Percentiles rank a stretch among this genome's conserved stretches.
Conservation (phyloP, 2,329 filamentous ascomycete species). For the Chalaropsis ovoidea region DNA sequence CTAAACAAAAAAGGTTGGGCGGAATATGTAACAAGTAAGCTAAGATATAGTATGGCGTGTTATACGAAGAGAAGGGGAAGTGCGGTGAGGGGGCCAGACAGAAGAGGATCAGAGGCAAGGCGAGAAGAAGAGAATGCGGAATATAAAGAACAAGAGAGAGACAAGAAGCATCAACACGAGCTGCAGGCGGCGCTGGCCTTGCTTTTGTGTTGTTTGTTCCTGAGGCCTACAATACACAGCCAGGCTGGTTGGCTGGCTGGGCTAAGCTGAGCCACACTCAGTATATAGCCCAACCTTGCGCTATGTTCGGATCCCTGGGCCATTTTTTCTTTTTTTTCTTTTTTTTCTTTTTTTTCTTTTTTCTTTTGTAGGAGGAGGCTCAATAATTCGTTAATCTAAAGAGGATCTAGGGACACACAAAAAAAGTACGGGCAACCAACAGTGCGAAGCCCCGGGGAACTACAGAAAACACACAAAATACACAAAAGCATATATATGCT, state of each 20-base stretch:
- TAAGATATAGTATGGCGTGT: not conserved
- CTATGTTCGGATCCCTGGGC: not conserved
- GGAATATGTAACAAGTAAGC: slow-evolving; percentile 1
- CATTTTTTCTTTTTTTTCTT: no score
- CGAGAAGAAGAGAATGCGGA: not conserved
- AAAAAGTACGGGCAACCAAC: not conserved
- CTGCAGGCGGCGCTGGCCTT: not conserved
- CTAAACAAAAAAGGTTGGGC: not conserved
- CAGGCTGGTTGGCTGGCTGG: not conserved
- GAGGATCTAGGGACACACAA: not conserved
- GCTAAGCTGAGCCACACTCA: slow-evolving; percentile 9
- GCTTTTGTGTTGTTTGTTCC: no score
- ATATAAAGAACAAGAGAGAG: not conserved
- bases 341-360: no score
- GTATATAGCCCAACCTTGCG: not conserved
- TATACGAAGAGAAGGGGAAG: not conserved
- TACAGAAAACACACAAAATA: no score
- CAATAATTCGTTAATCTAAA: no score
- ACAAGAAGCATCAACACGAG: not conserved
- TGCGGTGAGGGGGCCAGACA: not conserved
- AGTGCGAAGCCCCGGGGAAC: not conserved
- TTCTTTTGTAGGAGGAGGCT: not conserved
- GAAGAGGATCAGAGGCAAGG: not conserved
- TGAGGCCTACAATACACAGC: not conserved
- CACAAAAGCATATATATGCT: no score